These are phyloP conservation scores for Cucurbita ficifolia DNA, from an alignment of 306 rosid species.

Conservation along the genomic window DNA sequence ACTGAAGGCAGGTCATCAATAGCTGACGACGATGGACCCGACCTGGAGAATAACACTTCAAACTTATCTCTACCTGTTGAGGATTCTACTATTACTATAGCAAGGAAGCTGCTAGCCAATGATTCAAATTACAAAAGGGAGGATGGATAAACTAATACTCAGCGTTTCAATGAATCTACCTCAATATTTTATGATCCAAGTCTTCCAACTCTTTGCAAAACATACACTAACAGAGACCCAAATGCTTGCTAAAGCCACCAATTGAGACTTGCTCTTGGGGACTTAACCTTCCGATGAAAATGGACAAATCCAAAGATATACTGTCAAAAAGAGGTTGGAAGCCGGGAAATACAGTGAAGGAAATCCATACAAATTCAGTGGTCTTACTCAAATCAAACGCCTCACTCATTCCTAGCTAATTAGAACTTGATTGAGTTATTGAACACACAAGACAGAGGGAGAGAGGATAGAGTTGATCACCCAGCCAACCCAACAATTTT, in stretches of 20 bases:
- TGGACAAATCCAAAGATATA: not conserved
- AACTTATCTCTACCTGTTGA: not conserved
- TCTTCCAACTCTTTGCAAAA: not conserved
- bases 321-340: not conserved
- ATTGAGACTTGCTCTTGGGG: not conserved
- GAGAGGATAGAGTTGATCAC: too few species aligned
- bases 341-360: not conserved
- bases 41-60: too few species aligned
- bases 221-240: not conserved
- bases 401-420: not conserved
- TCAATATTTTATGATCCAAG: not conserved
- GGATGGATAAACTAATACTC: not conserved
- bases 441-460: not conserved
- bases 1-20: too few species aligned
- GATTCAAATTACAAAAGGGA: not conserved
- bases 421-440: not conserved
- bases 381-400: not conserved
- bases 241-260: not conserved
- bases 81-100: not conserved
- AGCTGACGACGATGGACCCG: too few species aligned
- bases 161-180: not conserved
- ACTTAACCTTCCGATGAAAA: not conserved
- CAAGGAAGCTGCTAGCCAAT: not conserved
- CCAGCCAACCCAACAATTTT: too few species aligned
- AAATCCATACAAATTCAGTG: not conserved